Evolutionary conservation across 352 stramenopile species (phyloP).

Genomic region (Globisporangium solare): DNA sequence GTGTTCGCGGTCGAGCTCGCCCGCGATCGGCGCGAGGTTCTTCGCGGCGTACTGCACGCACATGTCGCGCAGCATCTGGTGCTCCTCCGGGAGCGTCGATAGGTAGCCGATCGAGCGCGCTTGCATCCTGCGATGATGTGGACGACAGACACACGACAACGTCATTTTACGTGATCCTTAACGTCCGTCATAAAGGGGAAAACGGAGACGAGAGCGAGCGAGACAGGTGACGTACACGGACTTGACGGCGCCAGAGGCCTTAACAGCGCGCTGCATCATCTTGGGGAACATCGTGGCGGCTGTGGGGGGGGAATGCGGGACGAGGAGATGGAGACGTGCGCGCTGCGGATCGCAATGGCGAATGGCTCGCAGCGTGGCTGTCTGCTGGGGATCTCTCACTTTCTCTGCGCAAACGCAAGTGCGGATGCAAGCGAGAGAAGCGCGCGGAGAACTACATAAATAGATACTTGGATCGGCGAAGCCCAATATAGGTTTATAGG

Average conservation of each 20-base stretch:
- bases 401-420: too few relatives aligned
- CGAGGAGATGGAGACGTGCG: too few relatives aligned
- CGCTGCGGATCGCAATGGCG: too few relatives aligned
- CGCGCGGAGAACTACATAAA: too few relatives aligned
- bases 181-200: not conserved
- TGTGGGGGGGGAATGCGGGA: not conserved
- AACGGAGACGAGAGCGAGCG: not conserved
- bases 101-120: conserved; percentile 53
- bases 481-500: too few relatives aligned
- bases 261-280: conserved; percentile 14
- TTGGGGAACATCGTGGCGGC: conserved; percentile 9
- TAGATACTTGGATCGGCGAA: too few relatives aligned
- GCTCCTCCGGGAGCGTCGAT: conserved; percentile 89
- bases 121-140: conserved; percentile 13
- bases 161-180: not conserved
- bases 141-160: not conserved
- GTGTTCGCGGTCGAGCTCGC: conserved; percentile 88
- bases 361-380: too few relatives aligned
- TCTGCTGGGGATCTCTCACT: too few relatives aligned
- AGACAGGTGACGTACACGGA: conserved; percentile 3
- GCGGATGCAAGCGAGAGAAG: too few relatives aligned
- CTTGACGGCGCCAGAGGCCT: conserved; percentile 12
- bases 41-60: conserved; percentile 94
- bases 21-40: conserved; percentile 89
- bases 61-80: conserved; percentile 96